A percentile compares a stretch with the other conserved stretches of the same genome.
Evolutionary conservation across 1,284 basidiomycete species (phyloP).

Genomic region (Ceratobasidium theobromae): DNA sequence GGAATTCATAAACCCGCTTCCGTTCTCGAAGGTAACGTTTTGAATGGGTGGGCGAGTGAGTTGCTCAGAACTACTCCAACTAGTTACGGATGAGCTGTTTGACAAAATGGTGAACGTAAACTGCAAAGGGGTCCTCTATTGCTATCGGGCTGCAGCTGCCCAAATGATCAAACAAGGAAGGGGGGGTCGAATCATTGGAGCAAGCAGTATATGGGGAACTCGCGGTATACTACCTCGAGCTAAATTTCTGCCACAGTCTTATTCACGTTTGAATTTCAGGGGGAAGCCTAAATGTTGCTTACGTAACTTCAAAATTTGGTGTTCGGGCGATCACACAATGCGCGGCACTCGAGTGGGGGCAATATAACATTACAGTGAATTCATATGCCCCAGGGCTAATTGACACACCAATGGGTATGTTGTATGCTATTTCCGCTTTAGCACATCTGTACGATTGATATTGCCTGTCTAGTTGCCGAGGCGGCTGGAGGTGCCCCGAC

Average conservation of each 20-base stretch:
- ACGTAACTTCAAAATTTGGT: slow-evolving; percentile 41
- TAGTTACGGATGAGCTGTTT: slow-evolving; percentile 9
- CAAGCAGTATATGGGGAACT: background rate
- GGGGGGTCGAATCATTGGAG: slow-evolving; percentile 47
- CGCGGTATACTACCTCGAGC: background rate
- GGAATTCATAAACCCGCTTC: slow-evolving; percentile 35
- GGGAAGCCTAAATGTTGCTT: slow-evolving; percentile 10
- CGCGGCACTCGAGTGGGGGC: slow-evolving; percentile 39
- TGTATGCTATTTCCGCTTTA: too few relatives aligned
- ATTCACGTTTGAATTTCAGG: background rate
- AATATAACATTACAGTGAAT: slow-evolving; percentile 35
- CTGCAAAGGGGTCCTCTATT: slow-evolving; percentile 44
- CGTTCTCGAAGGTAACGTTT: background rate
- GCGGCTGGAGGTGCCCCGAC: slow-evolving; percentile 34
- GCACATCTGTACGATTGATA: too few relatives aligned
- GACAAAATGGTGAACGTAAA: slow-evolving; percentile 42
- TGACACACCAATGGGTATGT: slow-evolving; percentile 33
- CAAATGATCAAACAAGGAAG: slow-evolving; percentile 45
- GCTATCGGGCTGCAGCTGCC: slow-evolving; percentile 46
- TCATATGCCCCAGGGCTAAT: slow-evolving; percentile 35
- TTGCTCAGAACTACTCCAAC: background rate
- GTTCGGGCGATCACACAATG: slow-evolving; percentile 41
- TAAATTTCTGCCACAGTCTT: background rate
- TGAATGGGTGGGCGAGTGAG: background rate
- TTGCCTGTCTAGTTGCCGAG: slow-evolving; percentile 36